These are phyloP conservation scores for Cyclocybe aegerita DNA, from an alignment of 768 basidiomycete genomes.

Conservation along the genomic window DNA sequence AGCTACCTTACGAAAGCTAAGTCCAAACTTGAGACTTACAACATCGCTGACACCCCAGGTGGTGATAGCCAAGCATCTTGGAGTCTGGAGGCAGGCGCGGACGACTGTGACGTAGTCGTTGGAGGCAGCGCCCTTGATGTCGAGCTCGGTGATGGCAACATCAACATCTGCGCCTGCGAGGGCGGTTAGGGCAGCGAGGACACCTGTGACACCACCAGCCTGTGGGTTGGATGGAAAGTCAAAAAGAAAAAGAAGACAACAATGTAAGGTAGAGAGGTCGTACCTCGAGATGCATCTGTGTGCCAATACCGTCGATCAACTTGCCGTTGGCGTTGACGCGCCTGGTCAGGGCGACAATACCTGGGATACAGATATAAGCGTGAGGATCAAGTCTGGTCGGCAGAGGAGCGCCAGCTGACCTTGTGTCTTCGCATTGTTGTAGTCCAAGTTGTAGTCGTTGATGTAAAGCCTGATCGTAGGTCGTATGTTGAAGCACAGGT, in stretches of 20 bases:
- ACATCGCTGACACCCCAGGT: constrained; percentile 50
- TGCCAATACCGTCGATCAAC: constrained; percentile 51
- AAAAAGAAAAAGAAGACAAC: not conserved
- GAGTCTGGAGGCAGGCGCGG: constrained; percentile 43
- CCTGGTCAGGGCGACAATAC: constrained; percentile 39
- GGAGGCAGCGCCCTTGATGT: constrained; percentile 35
- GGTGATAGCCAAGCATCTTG: constrained; percentile 46
- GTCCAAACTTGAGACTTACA: constrained; percentile 21
- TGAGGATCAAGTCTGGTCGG: constrained; percentile 14
- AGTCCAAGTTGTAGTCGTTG: constrained; percentile 52
- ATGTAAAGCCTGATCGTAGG: constrained; percentile 31
- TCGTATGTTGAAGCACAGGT: not conserved
- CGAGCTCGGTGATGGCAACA: constrained; percentile 51
- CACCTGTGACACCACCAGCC: constrained; percentile 40
- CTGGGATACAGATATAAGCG: not conserved
- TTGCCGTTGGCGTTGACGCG: constrained; percentile 34
- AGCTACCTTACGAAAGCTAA: not conserved
- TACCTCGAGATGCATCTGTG: constrained; percentile 44
- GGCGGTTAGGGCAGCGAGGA: constrained; percentile 40
- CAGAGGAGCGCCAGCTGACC: constrained; percentile 35
- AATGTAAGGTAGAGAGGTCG: constrained; percentile 13
- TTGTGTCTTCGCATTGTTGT: constrained; percentile 44
- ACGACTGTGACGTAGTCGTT: constrained; percentile 45
- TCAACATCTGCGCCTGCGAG: constrained; percentile 45
- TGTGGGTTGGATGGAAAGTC: constrained; percentile 5